Percentiles rank a stretch among this genome's conserved stretches.
Conservation (phyloP, 2,329 filamentous ascomycete species). For the Fusarium chaquense region DNA sequence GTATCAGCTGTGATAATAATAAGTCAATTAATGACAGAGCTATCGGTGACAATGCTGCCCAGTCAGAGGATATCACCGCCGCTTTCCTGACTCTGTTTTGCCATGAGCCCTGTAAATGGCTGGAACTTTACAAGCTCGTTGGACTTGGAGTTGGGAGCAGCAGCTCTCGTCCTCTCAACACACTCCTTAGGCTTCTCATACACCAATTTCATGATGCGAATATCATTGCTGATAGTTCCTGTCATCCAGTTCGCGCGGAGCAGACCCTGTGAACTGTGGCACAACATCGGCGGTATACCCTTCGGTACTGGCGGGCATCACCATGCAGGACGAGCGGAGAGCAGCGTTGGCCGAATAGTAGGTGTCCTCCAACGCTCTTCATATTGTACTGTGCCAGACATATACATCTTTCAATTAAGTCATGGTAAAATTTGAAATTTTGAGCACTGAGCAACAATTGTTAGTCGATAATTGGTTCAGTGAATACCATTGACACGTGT, state of each 20-base stretch:
- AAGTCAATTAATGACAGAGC: not conserved
- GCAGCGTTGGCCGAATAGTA: not conserved
- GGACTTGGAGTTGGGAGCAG: not conserved
- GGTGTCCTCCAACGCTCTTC: not conserved
- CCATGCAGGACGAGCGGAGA: not conserved
- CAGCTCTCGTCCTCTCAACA: not conserved
- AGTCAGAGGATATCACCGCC: not conserved
- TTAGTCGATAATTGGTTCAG: not conserved
- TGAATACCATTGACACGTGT: too few species aligned
- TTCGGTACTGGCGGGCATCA: not conserved
- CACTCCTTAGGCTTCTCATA: not conserved
- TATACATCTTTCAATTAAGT: not conserved
- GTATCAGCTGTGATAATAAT: not conserved
- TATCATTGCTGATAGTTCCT: not conserved
- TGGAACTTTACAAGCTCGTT: not conserved
- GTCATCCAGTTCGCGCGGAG: not conserved
- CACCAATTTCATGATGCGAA: not conserved
- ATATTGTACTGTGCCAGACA: not conserved
- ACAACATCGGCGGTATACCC: not conserved
- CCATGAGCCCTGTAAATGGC: not conserved
- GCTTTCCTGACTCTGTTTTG: not conserved
- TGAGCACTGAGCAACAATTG: rapidly evolving
- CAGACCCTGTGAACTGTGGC: not conserved
- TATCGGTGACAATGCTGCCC: rapidly evolving
- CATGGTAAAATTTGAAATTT: too few species aligned